A percentile compares a stretch with the other conserved stretches of the same genome.
Conservation (phyloP, 345 rosid species). For the Eucalyptus curtisii region DNA sequence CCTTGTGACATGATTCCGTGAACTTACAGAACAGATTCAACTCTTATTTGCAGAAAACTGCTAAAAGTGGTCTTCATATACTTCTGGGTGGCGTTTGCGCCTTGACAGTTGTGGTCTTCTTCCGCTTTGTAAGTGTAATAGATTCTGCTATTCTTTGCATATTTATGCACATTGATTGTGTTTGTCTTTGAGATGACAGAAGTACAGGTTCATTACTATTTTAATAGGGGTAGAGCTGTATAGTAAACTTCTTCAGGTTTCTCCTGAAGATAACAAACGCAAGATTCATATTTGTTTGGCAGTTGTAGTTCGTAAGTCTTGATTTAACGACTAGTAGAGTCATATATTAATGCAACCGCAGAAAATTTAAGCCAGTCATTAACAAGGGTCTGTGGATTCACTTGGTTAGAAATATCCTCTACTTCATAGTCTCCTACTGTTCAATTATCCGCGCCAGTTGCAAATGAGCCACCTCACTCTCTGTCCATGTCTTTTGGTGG, state of each 20-base stretch:
- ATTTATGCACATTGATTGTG: neutral
- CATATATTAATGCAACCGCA: neutral
- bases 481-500: neutral
- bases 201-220: neutral
- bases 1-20: neutral
- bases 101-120: conserved; percentile 75
- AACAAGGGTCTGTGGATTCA: neutral
- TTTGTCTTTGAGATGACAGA: neutral
- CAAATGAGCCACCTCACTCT: neutral
- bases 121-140: conserved; percentile 72
- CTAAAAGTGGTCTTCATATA: conserved; percentile 85
- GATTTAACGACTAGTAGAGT: neutral
- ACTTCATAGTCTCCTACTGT: neutral
- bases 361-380: neutral
- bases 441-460: neutral
- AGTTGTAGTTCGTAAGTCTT: neutral
- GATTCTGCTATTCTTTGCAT: neutral
- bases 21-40: neutral
- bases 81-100: conserved; percentile 92
- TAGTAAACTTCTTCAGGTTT: neutral
- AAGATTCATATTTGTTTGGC: neutral
- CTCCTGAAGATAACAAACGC: neutral
- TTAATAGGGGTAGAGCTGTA: neutral
- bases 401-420: neutral
- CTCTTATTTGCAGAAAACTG: conserved; percentile 58